Evolutionary conservation across 2,329 filamentous ascomycete species (phyloP).

Genomic region (Sporothrix curviconia): DNA sequence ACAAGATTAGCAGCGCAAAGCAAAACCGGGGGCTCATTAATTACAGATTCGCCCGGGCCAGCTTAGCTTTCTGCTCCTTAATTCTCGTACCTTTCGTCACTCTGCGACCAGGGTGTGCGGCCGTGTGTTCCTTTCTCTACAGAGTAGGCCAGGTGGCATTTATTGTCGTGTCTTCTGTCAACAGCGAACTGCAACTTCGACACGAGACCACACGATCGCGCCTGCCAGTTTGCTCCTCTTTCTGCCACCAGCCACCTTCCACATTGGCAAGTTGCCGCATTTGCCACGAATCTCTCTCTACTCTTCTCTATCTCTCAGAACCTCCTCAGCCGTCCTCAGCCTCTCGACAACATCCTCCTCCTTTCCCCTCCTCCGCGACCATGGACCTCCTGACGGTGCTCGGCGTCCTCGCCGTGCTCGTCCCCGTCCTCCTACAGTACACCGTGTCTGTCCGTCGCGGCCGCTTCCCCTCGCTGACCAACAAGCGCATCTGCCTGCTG

Average conservation of each 20-base stretch:
- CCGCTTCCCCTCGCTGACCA: constrained; percentile 60
- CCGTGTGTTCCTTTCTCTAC: background rate
- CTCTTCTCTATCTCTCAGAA: background rate
- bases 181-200: background rate
- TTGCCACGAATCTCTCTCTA: background rate
- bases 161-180: background rate
- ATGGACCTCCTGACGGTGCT: constrained; percentile 9
- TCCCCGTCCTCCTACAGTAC: constrained; percentile 48
- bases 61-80: background rate
- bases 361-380: background rate
- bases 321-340: background rate
- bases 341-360: background rate
- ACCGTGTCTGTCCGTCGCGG: constrained; percentile 39
- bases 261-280: background rate
- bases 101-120: background rate
- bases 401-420: constrained; percentile 30
- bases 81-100: background rate
- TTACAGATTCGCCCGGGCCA: background rate
- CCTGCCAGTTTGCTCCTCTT: background rate
- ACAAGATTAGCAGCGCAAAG: constrained; percentile 6
- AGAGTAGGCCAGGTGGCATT: constrained; percentile 19
- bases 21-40: background rate
- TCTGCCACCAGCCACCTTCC: background rate
- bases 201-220: background rate
- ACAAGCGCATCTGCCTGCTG: constrained; percentile 83